Evolutionary conservation across 106 monocot species (phyloP).

Genomic region (Amphibolis antarctica): DNA sequence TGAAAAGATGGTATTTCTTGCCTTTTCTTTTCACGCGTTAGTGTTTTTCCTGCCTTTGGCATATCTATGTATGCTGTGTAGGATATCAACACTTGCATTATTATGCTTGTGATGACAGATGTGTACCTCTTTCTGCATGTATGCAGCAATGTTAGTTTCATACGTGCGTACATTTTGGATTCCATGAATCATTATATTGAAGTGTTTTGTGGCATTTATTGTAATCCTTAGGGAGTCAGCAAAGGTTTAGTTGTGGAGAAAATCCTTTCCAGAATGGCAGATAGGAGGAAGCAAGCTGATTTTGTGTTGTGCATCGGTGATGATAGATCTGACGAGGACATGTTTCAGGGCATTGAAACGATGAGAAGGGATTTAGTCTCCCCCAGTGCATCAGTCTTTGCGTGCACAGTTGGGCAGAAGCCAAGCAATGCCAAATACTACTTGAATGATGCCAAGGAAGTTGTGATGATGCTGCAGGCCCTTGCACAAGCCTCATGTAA

Average conservation of each 20-base stretch:
- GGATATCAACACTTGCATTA: too few species aligned
- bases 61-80: too few species aligned
- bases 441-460: constrained; percentile 11
- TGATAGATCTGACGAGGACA: constrained; percentile 21
- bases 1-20: too few species aligned
- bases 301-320: constrained; percentile 18
- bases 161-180: neutral
- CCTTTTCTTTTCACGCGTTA: too few species aligned
- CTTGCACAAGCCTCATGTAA: constrained; percentile 9
- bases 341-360: constrained; percentile 12
- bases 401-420: constrained; percentile 17
- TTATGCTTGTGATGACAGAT: too few species aligned
- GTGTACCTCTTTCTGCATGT: too few species aligned
- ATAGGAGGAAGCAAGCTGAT: neutral
- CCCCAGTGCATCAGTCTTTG: constrained; percentile 3
- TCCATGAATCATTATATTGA: neutral
- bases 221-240: constrained; percentile 6
- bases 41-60: too few species aligned
- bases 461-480: constrained; percentile 7
- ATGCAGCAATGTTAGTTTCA: too few species aligned
- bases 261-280: constrained; percentile 6
- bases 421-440: constrained; percentile 19
- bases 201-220: neutral
- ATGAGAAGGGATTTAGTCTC: neutral
- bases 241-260: constrained; percentile 15